phyloP scores from a whole-genome alignment of 352 stramenopile species.

The Bremia lactucae region DNA sequence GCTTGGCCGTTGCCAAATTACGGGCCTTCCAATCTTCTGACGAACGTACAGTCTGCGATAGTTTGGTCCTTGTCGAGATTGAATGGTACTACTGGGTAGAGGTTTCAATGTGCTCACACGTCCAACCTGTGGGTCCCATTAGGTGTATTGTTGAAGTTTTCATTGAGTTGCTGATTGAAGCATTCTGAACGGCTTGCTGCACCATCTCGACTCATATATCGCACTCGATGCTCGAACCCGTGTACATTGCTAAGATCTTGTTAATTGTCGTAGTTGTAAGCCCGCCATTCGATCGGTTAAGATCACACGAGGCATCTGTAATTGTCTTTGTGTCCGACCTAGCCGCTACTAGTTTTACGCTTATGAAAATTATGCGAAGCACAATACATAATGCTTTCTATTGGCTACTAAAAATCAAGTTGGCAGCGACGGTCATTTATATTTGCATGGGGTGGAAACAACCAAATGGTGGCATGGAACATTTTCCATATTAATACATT shows the following conservation, averaged over 20 bases:
- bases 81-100: constrained; percentile 6
- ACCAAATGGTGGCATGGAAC: too few species aligned
- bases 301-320: constrained; percentile 54
- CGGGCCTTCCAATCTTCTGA: constrained; percentile 81
- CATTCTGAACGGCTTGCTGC: constrained; percentile 57
- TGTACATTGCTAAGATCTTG: constrained; percentile 80
- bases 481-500: too few species aligned
- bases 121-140: constrained; percentile 31
- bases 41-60: constrained; percentile 59
- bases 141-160: constrained; percentile 37
- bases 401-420: too few species aligned
- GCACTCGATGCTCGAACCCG: constrained; percentile 61
- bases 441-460: too few species aligned
- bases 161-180: constrained; percentile 32
- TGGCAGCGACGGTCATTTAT: too few species aligned
- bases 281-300: constrained; percentile 53
- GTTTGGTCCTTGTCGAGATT: constrained; percentile 23
- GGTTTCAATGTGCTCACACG: constrained; percentile 24
- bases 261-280: constrained; percentile 78
- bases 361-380: too few species aligned
- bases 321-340: too few species aligned
- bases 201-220: constrained; percentile 82
- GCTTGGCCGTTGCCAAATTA: constrained; percentile 68
- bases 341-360: too few species aligned
- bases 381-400: too few species aligned